These are phyloP conservation scores for Termitomyces sp. DNA, from an alignment of 768 basidiomycete genomes.

Conservation along the genomic window DNA sequence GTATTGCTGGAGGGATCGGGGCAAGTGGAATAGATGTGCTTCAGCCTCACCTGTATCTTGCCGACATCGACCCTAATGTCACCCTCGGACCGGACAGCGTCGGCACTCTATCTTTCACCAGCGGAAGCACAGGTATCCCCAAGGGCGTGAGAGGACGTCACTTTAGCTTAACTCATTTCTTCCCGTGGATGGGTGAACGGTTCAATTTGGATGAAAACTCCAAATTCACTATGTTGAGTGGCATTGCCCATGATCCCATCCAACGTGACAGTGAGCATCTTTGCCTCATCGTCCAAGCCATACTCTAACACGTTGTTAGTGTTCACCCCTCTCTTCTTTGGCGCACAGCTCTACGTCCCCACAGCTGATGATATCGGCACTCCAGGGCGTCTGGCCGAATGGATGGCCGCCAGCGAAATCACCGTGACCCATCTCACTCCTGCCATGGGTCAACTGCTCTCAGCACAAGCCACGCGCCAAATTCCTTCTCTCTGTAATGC, in stretches of 20 bases:
- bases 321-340: slow-evolving; percentile 98
- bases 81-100: slow-evolving; percentile 91
- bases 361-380: slow-evolving; percentile 97
- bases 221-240: slow-evolving; percentile 97
- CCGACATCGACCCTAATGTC: slow-evolving; percentile 72
- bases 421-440: slow-evolving; percentile 98
- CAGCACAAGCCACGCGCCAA: slow-evolving; percentile 69
- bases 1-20: slow-evolving; percentile 57
- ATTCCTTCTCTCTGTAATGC: slow-evolving; percentile 86
- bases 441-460: slow-evolving; percentile 98
- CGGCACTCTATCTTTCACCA: slow-evolving; percentile 94
- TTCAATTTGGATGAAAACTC: slow-evolving; percentile 72
- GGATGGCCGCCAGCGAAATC: slow-evolving; percentile 91
- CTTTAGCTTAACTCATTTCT: slow-evolving; percentile 96
- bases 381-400: slow-evolving; percentile 92
- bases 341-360: slow-evolving; percentile 91
- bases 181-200: slow-evolving; percentile 96
- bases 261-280: slow-evolving; percentile 90
- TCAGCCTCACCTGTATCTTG: slow-evolving; percentile 43
- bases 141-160: slow-evolving; percentile 97
- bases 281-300: neutral
- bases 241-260: slow-evolving; percentile 98
- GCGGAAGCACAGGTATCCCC: slow-evolving; percentile 95
- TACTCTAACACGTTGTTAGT: slow-evolving; percentile 43
- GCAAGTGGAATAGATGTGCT: slow-evolving; percentile 54